A percentile compares a stretch with the other conserved stretches of the same genome.
These are phyloP conservation scores for Trypanosoma avium DNA, from an alignment of 208 protist species.

Conservation along the genomic window DNA sequence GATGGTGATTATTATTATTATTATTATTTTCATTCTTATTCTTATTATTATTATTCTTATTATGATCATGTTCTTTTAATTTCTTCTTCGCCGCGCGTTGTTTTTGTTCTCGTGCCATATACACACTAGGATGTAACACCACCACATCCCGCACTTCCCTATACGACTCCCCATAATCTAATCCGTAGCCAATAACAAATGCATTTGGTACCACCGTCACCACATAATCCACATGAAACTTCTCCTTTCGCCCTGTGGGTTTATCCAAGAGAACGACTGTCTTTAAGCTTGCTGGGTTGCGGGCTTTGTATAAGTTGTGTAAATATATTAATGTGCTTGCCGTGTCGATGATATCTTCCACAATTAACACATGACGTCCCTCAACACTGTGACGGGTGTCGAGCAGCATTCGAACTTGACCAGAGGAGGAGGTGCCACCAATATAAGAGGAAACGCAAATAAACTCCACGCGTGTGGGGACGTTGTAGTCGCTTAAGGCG, in stretches of 20 bases:
- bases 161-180: constrained; percentile 87
- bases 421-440: constrained; percentile 38
- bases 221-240: constrained; percentile 61
- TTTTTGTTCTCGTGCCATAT: no score
- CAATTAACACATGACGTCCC: constrained; percentile 76
- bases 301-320: constrained; percentile 41
- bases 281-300: constrained; percentile 75
- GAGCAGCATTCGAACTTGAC: constrained; percentile 82
- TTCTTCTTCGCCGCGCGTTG: no score
- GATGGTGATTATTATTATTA: no score
- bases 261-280: constrained; percentile 88
- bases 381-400: constrained; percentile 77
- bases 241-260: constrained; percentile 53
- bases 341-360: constrained; percentile 92
- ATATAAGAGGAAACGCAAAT: constrained; percentile 84
- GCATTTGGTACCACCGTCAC: constrained; percentile 59
- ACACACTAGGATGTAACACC: constrained; percentile 62
- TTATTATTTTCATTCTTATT: no score
- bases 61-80: no score
- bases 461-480: constrained; percentile 84
- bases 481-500: constrained; percentile 54
- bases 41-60: no score
- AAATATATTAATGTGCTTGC: constrained; percentile 84
- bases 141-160: constrained; percentile 80
- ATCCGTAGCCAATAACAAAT: constrained; percentile 91